These are phyloP conservation scores for Asterophora parasitica DNA, from an alignment of 768 basidiomycete genomes.

Conservation along the genomic window DNA sequence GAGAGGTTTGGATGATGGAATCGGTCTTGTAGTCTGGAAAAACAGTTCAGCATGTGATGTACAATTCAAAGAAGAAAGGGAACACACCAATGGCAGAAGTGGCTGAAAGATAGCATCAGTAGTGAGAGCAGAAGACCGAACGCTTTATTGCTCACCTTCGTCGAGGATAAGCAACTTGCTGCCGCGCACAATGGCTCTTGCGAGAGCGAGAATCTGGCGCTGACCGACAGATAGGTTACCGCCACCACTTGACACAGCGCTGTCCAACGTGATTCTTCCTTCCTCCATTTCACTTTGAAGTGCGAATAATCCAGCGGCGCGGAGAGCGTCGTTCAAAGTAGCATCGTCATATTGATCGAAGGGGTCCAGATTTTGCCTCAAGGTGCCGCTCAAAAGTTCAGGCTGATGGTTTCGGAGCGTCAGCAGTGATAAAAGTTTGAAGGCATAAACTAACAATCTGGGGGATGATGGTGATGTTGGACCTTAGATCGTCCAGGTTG, in stretches of 20 bases:
- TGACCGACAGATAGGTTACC: slow-evolving; percentile 75
- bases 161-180: slow-evolving; percentile 60
- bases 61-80: neutral
- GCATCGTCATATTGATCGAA: slow-evolving; percentile 55
- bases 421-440: neutral
- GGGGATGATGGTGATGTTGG: slow-evolving; percentile 57
- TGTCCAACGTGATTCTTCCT: slow-evolving; percentile 46
- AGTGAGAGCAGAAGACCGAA: slow-evolving; percentile 26
- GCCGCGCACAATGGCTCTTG: slow-evolving; percentile 54
- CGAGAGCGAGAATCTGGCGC: slow-evolving; percentile 64
- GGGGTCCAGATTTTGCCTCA: slow-evolving; percentile 66
- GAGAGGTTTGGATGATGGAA: slow-evolving; percentile 63
- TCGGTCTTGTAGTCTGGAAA: slow-evolving; percentile 57
- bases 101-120: slow-evolving; percentile 26
- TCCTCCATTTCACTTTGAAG: slow-evolving; percentile 39
- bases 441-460: slow-evolving; percentile 31
- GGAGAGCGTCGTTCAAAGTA: slow-evolving; percentile 33
- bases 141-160: slow-evolving; percentile 39
- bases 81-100: slow-evolving; percentile 45
- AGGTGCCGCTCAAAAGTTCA: slow-evolving; percentile 54
- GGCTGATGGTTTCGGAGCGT: slow-evolving; percentile 22
- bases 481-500: slow-evolving; percentile 52
- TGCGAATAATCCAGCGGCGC: slow-evolving; percentile 36
- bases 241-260: slow-evolving; percentile 47
- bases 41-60: neutral